phyloP scores from a whole-genome alignment of 2,329 filamentous ascomycete species.

The Phaeosphaeria sp. region DNA sequence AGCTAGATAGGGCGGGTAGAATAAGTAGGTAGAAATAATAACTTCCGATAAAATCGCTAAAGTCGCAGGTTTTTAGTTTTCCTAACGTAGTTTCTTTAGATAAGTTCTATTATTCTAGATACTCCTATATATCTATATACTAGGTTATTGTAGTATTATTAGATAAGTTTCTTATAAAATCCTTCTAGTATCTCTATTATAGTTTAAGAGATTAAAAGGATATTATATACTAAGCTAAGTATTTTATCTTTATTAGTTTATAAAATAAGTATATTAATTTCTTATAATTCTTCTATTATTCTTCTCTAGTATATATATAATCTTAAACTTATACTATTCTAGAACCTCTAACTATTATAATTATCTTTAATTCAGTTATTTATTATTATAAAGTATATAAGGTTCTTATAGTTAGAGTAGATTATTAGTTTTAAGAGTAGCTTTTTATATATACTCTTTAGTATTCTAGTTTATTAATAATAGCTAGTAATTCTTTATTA shows the following conservation, averaged over 20 bases:
- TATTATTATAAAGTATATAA: constrained; percentile 2
- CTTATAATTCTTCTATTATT: constrained; percentile 2
- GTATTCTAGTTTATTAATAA: constrained; percentile 4
- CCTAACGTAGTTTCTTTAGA: too few species aligned
- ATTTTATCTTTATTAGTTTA: constrained; percentile 2
- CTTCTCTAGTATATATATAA: constrained; percentile 6
- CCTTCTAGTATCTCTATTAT: constrained; percentile 2
- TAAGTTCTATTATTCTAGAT: constrained; percentile 3
- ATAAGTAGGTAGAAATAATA: too few species aligned
- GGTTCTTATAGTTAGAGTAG: constrained; percentile 4
- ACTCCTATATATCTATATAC: constrained; percentile 2
- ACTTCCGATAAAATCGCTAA: too few species aligned
- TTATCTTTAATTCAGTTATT: constrained; percentile 2
- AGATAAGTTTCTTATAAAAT: constrained; percentile 3
- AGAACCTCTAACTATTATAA: constrained; percentile 1
- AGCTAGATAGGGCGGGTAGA: too few species aligned
- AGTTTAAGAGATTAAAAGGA: not conserved
- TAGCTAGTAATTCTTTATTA: constrained; percentile 5
- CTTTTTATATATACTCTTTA: constrained; percentile 2
- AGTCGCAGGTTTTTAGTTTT: too few species aligned
- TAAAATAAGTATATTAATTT: not conserved
- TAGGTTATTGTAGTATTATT: constrained; percentile 4
- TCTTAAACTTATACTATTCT: constrained; percentile 5
- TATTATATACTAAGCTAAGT: not conserved
- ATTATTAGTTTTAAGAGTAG: constrained; percentile 4